Conservation (phyloP, 2,329 filamentous ascomycete genomes). For the Alternaria rosae region DNA sequence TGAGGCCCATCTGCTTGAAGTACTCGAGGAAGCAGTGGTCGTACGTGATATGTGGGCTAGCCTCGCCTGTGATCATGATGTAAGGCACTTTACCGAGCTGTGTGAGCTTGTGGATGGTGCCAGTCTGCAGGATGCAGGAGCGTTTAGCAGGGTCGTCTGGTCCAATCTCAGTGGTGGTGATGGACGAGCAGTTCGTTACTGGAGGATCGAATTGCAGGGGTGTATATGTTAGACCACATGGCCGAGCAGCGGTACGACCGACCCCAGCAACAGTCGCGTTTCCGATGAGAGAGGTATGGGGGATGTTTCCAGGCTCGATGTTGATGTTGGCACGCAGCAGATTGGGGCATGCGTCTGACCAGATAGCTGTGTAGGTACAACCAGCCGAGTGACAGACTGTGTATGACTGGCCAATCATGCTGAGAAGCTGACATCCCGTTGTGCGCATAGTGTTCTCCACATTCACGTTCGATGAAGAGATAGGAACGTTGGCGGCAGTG, state of each 20-base stretch:
- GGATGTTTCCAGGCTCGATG: constrained; percentile 28
- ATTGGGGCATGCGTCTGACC: constrained; percentile 31
- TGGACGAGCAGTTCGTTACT: constrained; percentile 21
- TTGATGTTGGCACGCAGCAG: constrained; percentile 32
- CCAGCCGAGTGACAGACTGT: constrained; percentile 29
- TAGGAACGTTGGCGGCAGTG: constrained; percentile 21
- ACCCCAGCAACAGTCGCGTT: constrained; percentile 3
- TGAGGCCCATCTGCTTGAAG: constrained; percentile 52
- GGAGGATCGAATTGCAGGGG: constrained; percentile 25
- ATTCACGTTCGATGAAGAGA: constrained; percentile 23
- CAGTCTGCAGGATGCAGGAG: constrained; percentile 25
- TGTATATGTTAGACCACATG: constrained; percentile 30
- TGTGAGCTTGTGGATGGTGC: constrained; percentile 26
- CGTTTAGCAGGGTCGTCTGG: constrained; percentile 17
- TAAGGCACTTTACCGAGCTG: constrained; percentile 38
- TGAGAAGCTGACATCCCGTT: constrained; percentile 24
- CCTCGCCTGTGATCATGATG: constrained; percentile 41
- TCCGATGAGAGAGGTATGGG: constrained; percentile 21
- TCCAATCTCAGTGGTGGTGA: constrained; percentile 22
- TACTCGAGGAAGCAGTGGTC: constrained; percentile 43
- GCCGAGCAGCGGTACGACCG: constrained; percentile 24
- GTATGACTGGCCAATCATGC: constrained; percentile 28
- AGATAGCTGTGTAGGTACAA: constrained; percentile 29
- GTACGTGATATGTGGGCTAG: constrained; percentile 40
- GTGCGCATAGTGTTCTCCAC: constrained; percentile 29